Conservation (phyloP, 257 asterid species). For the Handroanthus guayacan region DNA sequence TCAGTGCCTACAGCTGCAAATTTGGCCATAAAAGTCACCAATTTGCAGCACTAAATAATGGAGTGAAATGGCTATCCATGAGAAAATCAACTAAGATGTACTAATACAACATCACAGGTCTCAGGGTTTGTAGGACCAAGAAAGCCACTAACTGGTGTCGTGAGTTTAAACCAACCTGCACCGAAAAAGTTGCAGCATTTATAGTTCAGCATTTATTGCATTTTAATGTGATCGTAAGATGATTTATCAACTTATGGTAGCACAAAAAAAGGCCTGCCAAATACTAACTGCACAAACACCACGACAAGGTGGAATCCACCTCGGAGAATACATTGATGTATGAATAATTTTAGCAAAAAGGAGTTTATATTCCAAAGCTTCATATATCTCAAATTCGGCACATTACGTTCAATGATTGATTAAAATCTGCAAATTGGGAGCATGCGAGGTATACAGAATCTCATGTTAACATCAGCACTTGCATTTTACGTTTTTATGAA, state of each 20-base stretch:
- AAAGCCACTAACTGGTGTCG: background rate
- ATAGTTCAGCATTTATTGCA: constrained; percentile 12
- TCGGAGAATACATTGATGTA: background rate
- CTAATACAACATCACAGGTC: constrained; percentile 23
- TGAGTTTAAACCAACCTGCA: constrained; percentile 5
- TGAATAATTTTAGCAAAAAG: background rate
- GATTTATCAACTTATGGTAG: background rate
- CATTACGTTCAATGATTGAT: background rate
- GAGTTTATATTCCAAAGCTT: background rate
- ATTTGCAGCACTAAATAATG: constrained; percentile 13
- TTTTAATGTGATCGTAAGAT: background rate
- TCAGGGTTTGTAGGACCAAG: background rate
- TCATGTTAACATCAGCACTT: background rate
- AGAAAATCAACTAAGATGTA: background rate
- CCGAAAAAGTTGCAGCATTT: constrained; percentile 9
- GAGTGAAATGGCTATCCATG: background rate
- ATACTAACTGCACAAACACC: background rate
- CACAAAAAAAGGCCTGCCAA: background rate
- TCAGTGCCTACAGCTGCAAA: background rate
- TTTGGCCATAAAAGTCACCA: constrained; percentile 4
- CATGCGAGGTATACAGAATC: background rate
- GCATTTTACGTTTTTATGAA: background rate
- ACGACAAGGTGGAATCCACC: background rate
- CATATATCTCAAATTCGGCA: background rate
- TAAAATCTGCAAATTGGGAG: no score